These are phyloP conservation scores for Aspergillus proliferans DNA, from an alignment of 2,329 filamentous ascomycete genomes.

Conservation along the genomic window DNA sequence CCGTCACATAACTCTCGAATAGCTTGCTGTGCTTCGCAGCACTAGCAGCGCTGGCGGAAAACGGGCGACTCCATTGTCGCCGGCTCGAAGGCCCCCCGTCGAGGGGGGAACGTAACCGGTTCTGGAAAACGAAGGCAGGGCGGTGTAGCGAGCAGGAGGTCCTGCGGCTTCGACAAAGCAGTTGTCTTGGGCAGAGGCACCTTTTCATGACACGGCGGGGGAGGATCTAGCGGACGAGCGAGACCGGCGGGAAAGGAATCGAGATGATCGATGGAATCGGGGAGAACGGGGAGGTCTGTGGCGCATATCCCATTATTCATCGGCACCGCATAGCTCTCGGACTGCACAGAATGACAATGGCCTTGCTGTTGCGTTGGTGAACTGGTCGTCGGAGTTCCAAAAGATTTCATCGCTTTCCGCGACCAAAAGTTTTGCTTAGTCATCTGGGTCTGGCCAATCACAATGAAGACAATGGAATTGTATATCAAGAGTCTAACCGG, in stretches of 20 bases:
- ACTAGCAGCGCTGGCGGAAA: constrained; percentile 7
- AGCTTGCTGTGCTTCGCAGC: too few species aligned
- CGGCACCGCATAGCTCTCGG: constrained; percentile 6
- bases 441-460: too few species aligned
- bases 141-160: constrained; percentile 10
- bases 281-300: constrained; percentile 14
- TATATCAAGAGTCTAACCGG: too few species aligned
- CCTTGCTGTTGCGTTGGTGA: not conserved
- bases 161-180: constrained; percentile 28
- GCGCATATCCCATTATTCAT: constrained; percentile 23
- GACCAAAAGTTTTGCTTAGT: too few species aligned
- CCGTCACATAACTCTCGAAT: constrained; percentile 2
- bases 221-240: constrained; percentile 19
- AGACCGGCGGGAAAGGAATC: constrained; percentile 20
- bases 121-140: constrained; percentile 4
- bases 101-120: constrained; percentile 5
- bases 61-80: constrained; percentile 18
- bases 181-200: constrained; percentile 32
- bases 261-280: constrained; percentile 20
- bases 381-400: not conserved
- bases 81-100: constrained; percentile 3
- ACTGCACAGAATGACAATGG: not conserved
- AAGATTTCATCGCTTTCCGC: too few species aligned
- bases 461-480: too few species aligned
- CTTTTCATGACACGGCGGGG: constrained; percentile 38